Evolutionary conservation across 352 stramenopile species (phyloP), one percentile per base, ranked within the genome.

Genomic region (Hyaloperonospora arabidopsidis): DNA sequence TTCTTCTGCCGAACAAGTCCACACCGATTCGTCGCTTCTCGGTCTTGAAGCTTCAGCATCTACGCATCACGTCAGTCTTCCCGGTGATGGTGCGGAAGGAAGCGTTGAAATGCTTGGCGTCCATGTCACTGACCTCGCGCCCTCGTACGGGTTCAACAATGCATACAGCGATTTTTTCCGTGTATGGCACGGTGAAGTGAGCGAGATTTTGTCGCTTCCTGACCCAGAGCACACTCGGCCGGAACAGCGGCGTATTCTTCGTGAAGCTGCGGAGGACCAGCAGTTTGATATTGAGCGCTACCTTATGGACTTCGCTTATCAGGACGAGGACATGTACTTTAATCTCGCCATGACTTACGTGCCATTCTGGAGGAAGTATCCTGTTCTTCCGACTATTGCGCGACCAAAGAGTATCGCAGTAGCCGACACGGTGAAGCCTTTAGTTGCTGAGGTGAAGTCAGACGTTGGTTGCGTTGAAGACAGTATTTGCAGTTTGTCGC

Each of bases 281-380:
- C 86, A 96, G 38, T 99, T 99, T 72, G 86, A 98, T 68, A 47
- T 86, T 8, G 95, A 98, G 59, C 85, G 96, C 25, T 99, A 98
- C 59, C 72, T 98, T 15, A 80, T 91, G 50, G 97, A 99, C 72
- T 93, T 95, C 45, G 65, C 89, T 22, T 82, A 97, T 41, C 74
- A 80, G 21, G 49, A 74, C 17, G 90, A 98, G 34, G 96, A 99
- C 68, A 90, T 95, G 59, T 86, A 98, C 48, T 98, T 93, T 44
- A 54, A 87, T 21, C 60, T 90, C 19, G 92, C 95, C 0, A 93
- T 98, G 74, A 43, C 58, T 0, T 96, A 90, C 65, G 63, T 77
- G 40, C 87, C 93, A 10, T 95, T 97, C 57, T 98, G 95, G 95
- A 75, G 49, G 18, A 59, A 70, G 36, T 76, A 68, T 35, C 62